phyloP scores from a whole-genome alignment of 2,329 filamentous ascomycete genomes.

The Arthrocladium fulminans region DNA sequence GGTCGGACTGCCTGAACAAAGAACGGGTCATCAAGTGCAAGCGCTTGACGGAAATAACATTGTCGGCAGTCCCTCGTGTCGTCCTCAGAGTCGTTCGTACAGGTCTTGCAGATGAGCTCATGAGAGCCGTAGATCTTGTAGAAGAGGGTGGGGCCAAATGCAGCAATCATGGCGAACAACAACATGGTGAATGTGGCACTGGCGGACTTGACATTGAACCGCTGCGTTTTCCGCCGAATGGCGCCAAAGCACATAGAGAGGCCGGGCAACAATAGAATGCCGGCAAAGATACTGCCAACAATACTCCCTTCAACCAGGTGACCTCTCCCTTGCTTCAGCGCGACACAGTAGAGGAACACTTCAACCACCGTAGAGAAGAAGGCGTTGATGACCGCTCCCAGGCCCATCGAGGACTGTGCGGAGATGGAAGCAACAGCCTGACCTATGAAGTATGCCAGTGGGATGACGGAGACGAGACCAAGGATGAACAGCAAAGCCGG shows the following conservation, averaged over 20 bases:
- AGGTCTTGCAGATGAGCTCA: conserved; percentile 72
- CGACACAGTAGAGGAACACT: conserved; percentile 94
- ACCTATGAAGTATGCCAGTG: conserved; percentile 94
- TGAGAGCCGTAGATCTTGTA: conserved; percentile 99
- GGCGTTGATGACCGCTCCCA: conserved; percentile 93
- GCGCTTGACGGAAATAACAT: conserved; percentile 86
- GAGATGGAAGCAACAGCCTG: conserved; percentile 98
- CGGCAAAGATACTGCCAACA: conserved; percentile 94
- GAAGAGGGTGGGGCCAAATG: conserved; percentile 91
- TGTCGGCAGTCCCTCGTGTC: conserved; percentile 64
- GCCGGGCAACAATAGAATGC: conserved; percentile 87
- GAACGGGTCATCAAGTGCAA: conserved; percentile 76
- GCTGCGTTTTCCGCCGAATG: conserved; percentile 93
- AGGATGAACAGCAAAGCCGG: conserved; percentile 79
- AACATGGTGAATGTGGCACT: conserved; percentile 98
- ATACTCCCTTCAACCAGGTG: conserved; percentile 93
- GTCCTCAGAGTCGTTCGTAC: conserved; percentile 49
- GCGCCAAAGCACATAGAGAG: conserved; percentile 98
- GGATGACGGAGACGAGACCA: conserved; percentile 84
- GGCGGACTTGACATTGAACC: conserved; percentile 93
- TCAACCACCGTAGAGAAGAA: conserved; percentile 98
- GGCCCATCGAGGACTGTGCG: conserved; percentile 94
- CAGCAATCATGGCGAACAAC: conserved; percentile 87
- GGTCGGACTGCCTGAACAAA: conserved; percentile 84
- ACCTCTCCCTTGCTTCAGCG: conserved; percentile 82